These are phyloP conservation scores for Phytophthora crassamura DNA, from an alignment of 352 stramenopile species.

Conservation along the genomic window DNA sequence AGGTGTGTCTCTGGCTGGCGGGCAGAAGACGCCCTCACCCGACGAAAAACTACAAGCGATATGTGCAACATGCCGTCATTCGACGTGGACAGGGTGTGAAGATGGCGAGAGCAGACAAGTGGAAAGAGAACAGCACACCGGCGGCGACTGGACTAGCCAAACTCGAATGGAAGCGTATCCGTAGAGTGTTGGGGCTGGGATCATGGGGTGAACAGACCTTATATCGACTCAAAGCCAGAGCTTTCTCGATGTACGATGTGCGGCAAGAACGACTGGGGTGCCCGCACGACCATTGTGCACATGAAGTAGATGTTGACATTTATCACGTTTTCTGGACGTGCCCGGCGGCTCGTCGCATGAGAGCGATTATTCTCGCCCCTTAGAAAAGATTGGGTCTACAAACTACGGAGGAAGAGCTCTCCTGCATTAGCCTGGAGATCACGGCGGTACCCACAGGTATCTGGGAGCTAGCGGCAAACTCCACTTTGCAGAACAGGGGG, in stretches of 20 bases:
- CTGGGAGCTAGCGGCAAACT: too few species aligned
- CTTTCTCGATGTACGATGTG: constrained; percentile 2
- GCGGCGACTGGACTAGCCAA: too few species aligned
- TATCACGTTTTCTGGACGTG: constrained; percentile 3
- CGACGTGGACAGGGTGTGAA: too few species aligned
- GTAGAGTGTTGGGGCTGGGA: neutral
- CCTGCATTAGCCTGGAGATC: neutral
- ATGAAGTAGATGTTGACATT: neutral
- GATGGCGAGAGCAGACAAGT: too few species aligned
- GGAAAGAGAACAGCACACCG: too few species aligned
- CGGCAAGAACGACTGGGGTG: neutral
- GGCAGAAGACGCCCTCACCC: too few species aligned
- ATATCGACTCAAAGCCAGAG: neutral
- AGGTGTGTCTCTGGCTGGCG: too few species aligned
- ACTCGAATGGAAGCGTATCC: neutral
- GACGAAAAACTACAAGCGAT: too few species aligned
- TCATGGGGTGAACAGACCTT: neutral
- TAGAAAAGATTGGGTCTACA: neutral
- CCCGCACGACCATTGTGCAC: neutral
- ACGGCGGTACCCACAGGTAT: too few species aligned
- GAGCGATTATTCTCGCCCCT: neutral
- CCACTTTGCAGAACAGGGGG: too few species aligned
- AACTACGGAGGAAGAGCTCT: neutral
- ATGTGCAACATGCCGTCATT: too few species aligned
- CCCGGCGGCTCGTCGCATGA: neutral